Evolutionary conservation across 2,329 filamentous ascomycete genomes (phyloP).

Genomic region (Sphaceloma murrayae): DNA sequence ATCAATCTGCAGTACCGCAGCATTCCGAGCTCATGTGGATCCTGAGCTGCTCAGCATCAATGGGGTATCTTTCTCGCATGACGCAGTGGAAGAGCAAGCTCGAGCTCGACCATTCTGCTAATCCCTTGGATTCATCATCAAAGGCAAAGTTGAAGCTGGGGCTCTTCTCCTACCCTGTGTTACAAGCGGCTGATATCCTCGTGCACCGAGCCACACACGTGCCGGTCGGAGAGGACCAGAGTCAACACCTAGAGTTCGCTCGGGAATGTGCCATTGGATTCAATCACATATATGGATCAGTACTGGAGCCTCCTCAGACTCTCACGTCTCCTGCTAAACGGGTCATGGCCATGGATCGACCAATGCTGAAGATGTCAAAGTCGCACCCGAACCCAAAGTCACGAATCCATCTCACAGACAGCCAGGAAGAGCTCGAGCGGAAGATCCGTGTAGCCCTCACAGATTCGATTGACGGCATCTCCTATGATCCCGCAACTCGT

Average conservation of each 20-base stretch:
- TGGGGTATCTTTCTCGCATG: slow-evolving; percentile 95
- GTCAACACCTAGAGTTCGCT: slow-evolving; percentile 87
- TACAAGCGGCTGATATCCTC: slow-evolving; percentile 90
- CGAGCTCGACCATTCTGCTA: slow-evolving; percentile 49
- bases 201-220: slow-evolving; percentile 86
- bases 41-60: slow-evolving; percentile 78
- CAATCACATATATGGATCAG: slow-evolving; percentile 59
- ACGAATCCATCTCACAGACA: slow-evolving; percentile 73
- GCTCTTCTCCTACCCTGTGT: slow-evolving; percentile 88
- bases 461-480: slow-evolving; percentile 58
- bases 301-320: slow-evolving; percentile 59
- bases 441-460: slow-evolving; percentile 71
- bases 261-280: slow-evolving; percentile 79
- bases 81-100: slow-evolving; percentile 98
- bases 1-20: slow-evolving; percentile 63
- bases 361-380: slow-evolving; percentile 87
- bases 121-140: slow-evolving; percentile 44
- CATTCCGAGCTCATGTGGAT: slow-evolving; percentile 97
- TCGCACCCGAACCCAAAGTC: slow-evolving; percentile 63
- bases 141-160: slow-evolving; percentile 65
- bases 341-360: slow-evolving; percentile 80
- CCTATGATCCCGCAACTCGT: slow-evolving; percentile 58
- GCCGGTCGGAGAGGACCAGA: slow-evolving; percentile 91
- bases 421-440: slow-evolving; percentile 49
- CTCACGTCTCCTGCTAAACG: slow-evolving; percentile 62